Evolutionary conservation across 208 protist genomes (phyloP).

Genomic region (Porcisia hertigi): DNA sequence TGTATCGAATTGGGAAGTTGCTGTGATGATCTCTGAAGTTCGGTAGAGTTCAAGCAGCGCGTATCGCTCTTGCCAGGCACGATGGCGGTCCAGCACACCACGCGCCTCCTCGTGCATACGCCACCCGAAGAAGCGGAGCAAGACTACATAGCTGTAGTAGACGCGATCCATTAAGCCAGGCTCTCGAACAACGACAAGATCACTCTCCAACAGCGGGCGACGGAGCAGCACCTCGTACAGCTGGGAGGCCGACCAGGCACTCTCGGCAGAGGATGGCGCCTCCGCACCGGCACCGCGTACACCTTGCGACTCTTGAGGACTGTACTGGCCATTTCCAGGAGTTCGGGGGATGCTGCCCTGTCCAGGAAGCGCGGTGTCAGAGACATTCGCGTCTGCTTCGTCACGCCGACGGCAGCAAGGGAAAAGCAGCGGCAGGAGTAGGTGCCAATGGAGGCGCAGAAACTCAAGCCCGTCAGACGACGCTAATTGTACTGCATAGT

Average conservation of each 20-base stretch:
- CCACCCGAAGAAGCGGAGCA: conserved; percentile 90
- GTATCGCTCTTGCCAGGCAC: conserved; percentile 68
- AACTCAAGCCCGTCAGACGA: conserved; percentile 62
- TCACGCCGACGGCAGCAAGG: conserved; percentile 20
- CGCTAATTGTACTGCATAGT: conserved; percentile 62
- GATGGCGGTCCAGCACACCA: conserved; percentile 83
- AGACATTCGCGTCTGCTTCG: neutral
- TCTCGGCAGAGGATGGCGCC: conserved; percentile 1
- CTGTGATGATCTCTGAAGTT: neutral
- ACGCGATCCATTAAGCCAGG: conserved; percentile 74
- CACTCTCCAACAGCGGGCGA: conserved; percentile 21
- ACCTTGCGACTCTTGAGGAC: neutral
- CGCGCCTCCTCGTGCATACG: conserved; percentile 78
- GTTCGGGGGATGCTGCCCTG: neutral
- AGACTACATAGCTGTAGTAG: conserved; percentile 87
- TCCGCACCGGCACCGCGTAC: neutral
- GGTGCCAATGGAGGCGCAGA: conserved; percentile 66
- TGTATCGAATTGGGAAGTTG: neutral
- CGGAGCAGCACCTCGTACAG: conserved; percentile 7
- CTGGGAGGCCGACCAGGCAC: conserved; percentile 8
- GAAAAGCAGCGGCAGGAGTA: conserved; percentile 69
- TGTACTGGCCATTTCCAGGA: neutral
- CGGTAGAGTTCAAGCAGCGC: conserved; percentile 28
- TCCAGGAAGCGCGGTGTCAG: neutral
- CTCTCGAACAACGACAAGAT: conserved; percentile 51